Evolutionary conservation across 306 rosid genomes (phyloP).

Genomic region (Benincasa hispida): DNA sequence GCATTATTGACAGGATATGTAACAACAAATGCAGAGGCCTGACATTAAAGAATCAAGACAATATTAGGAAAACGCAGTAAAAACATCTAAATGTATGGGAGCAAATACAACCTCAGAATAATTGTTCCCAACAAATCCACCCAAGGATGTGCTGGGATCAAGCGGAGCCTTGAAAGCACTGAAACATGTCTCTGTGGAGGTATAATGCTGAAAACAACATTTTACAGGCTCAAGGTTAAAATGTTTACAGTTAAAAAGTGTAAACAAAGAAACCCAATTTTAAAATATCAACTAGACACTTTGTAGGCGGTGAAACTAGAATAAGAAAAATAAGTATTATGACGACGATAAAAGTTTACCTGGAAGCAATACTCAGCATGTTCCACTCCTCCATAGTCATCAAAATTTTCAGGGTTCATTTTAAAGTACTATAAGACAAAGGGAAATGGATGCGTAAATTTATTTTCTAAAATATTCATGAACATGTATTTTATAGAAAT

Average conservation of each 20-base stretch:
- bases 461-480: not conserved
- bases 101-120: constrained; percentile 60
- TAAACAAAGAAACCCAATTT: not conserved
- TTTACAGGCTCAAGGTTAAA: constrained; percentile 8
- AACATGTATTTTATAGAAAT: not conserved
- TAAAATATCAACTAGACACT: not conserved
- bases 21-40: constrained; percentile 89
- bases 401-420: constrained; percentile 87
- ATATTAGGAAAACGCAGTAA: constrained; percentile 11
- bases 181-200: constrained; percentile 84
- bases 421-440: constrained; percentile 50
- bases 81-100: not conserved
- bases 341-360: constrained; percentile 32
- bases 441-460: not conserved
- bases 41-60: constrained; percentile 22
- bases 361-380: constrained; percentile 95
- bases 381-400: constrained; percentile 78
- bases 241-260: constrained; percentile 1
- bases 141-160: constrained; percentile 82
- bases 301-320: not conserved
- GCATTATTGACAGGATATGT: constrained; percentile 92
- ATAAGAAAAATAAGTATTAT: not conserved
- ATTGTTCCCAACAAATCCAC: constrained; percentile 87
- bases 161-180: constrained; percentile 97
- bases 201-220: constrained; percentile 55